phyloP scores from a whole-genome alignment of 345 rosid species.

The Heritiera fomes region DNA sequence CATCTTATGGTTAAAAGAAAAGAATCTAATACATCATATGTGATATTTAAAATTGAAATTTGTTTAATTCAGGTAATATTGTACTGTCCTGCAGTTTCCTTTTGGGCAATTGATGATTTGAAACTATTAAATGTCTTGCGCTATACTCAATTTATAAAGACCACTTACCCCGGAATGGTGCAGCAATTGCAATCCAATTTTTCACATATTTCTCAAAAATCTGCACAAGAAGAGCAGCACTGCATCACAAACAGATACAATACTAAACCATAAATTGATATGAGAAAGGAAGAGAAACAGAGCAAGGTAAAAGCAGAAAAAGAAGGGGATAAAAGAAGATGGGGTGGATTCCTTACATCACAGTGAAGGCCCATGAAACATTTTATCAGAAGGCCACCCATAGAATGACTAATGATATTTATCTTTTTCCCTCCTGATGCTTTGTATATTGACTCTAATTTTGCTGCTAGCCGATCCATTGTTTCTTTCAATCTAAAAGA shows the following conservation, averaged over 20 bases:
- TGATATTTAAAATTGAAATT: neutral
- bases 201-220: constrained; percentile 84
- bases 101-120: neutral
- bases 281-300: neutral
- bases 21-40: neutral
- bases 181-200: constrained; percentile 96
- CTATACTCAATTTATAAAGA: constrained; percentile 2
- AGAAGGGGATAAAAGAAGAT: neutral
- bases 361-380: constrained; percentile 83
- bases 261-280: neutral
- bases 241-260: constrained; percentile 4
- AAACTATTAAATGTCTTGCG: neutral
- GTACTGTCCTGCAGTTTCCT: neutral
- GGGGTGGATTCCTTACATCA: constrained; percentile 51
- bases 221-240: constrained; percentile 36
- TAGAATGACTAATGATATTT: constrained; percentile 83
- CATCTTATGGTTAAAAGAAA: neutral
- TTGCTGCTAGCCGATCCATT: constrained; percentile 62
- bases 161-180: constrained; percentile 78
- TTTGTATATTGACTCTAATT: constrained; percentile 63
- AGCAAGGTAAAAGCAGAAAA: neutral
- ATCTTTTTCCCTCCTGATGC: constrained; percentile 93
- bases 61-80: neutral
- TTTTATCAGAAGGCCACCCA: constrained; percentile 94
- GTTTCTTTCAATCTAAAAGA: constrained; percentile 67